Base-by-base conservation (phyloP, 352 stramenopile genomes). In the Globisporangium viniferum region DNA sequence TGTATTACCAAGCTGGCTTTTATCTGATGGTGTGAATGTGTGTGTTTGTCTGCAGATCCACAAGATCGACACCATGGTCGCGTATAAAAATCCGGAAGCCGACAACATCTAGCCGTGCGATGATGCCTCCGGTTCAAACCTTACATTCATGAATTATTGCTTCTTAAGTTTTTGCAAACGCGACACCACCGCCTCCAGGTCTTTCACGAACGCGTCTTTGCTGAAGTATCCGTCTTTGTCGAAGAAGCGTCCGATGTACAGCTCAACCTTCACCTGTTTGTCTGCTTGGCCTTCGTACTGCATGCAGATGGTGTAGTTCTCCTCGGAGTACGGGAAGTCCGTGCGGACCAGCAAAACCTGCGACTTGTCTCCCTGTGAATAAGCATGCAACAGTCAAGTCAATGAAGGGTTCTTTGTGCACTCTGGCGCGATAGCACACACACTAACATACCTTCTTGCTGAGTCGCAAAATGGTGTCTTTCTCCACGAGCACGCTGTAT, bases 1-100 rank as follows among this genome's bases (percentile, higher is more conserved):
- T 69, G 55, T 73, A 69, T 70, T 62, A 69, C 71, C 14, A 57
- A 58, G 4, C 20, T 31, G 14, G 36, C 49, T 20, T 39, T 59
- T 66, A 56, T 36, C 22, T 72, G 27, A 71, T 62, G 18, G 39
- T 70, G 72, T 72, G 68, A 14, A n/a, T 41, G 36, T 64, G 36
- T 64, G 9, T 63, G 64, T 6, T n/a, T 29, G 36, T 18, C 2
- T 41, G 39, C 66, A 98, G 92, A 86, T 99, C 63, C 97, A 99
- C 86, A 98, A 99, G 73, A 93, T 99, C 41, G 96, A 99, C 68
- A 97, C 96, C 10, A 97, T 98, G 80, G 98, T 99, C 59, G 92
- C 97, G 33, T 99, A 99, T 84, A 98, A 98, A 75, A 92, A 96
- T 63, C 87, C 89, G 44, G 86, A 96, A 72, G 73, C 74, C 51